Conservation (phyloP, 495 filamentous ascomycete genomes). For the Daldinia caldariorum region DNA sequence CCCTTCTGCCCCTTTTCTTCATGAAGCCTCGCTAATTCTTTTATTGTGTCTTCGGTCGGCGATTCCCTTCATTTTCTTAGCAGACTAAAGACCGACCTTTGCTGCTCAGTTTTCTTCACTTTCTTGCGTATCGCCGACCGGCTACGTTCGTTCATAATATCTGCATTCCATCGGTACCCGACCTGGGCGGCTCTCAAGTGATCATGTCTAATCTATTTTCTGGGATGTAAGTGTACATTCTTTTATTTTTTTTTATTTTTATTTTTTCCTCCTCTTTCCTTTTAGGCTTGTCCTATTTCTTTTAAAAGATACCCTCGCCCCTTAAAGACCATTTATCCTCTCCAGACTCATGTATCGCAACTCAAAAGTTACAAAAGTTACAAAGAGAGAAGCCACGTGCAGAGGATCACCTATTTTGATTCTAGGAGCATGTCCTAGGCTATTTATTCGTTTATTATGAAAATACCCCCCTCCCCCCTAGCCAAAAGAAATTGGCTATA, state of each 20-base stretch:
- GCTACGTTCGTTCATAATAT: conserved; percentile 1
- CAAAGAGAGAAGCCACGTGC: conserved; percentile 10
- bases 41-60: not conserved
- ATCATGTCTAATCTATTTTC: conserved; percentile 82
- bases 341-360: conserved; percentile 9
- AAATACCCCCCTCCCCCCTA: conserved; percentile 15
- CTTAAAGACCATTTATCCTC: not conserved
- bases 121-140: conserved; percentile 3
- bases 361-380: conserved; percentile 10
- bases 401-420: conserved; percentile 14
- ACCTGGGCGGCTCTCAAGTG: conserved; percentile 38
- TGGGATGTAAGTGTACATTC: conserved; percentile 72
- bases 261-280: conserved; percentile 25
- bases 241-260: conserved; percentile 25
- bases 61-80: not conserved
- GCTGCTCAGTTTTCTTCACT: not conserved
- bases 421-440: conserved; percentile 9
- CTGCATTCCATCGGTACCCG: conserved; percentile 34
- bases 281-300: conserved; percentile 1
- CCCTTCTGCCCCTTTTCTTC: conserved; percentile 40
- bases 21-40: conserved; percentile 16
- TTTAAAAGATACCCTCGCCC: conserved; percentile 6
- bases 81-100: not conserved
- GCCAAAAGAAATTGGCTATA: conserved; percentile 13
- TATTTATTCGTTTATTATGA: conserved; percentile 14